Evolutionary conservation across 441 rosid species (phyloP), one percentile per base, ranked within the genome.

Genomic region (Bruguiera hainesii): DNA sequence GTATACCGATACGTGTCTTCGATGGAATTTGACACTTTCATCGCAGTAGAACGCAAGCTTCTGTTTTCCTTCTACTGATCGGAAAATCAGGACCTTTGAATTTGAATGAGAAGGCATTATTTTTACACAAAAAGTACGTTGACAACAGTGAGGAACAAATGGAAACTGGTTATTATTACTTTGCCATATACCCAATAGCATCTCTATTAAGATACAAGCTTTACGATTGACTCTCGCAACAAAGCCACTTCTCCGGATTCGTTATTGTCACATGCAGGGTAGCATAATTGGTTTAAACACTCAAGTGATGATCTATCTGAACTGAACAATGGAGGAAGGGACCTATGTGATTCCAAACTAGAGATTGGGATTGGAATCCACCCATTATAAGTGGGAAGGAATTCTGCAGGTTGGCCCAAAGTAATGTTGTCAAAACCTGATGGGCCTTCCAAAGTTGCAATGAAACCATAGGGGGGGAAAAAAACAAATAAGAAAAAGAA

Each of bases 1-100:
- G 55, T 39, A 61, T 58, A 52, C 18, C 26, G 49, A 57, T 3
- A 49, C 31, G 56, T 68, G n/a, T 57, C 67, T 39, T 30, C 26
- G 7, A 26, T 56, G 19, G 39, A 42, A 20, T 23, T 57, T 37
- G 30, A 28, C 48, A 42, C 48, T 66, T 37, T 13, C 37, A 49
- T 13, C 16, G n/a, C 48, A 48, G 49, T 61, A 9, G 63, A 62
- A 49, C 51, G 30, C 51, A 29, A 60, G 62, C 51, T 55, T 53
- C 28, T 5, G 11, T 53, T 37, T 19, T 62, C 29, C 23, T 56
- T 26, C 72, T 19, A 15, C 30, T 61, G 60, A 53, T 33, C 19
- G 57, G 64, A 58, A 50, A 51, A 28, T 23, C 31, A 49, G 30
- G 30, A 29, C 20, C 56, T 42, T 37, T 20, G 57, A 26, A 50